These are phyloP conservation scores for Pisolithus sp. DNA, from an alignment of 768 basidiomycete genomes.

Conservation along the genomic window DNA sequence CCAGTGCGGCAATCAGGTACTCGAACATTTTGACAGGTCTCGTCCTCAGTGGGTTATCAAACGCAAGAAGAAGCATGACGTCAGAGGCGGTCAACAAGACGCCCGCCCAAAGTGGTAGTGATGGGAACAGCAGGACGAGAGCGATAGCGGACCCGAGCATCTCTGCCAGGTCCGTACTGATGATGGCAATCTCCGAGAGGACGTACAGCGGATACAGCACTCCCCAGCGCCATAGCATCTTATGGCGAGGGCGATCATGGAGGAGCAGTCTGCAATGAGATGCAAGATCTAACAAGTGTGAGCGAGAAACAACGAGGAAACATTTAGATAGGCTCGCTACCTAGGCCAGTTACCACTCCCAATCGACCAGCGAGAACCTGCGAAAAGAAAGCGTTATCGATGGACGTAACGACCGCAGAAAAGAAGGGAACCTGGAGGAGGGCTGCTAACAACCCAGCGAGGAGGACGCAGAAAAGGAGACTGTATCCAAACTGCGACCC, in stretches of 20 bases:
- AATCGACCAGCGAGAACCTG: conserved; percentile 74
- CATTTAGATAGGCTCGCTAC: conserved; percentile 31
- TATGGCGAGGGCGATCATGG: conserved; percentile 57
- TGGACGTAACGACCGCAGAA: conserved; percentile 1
- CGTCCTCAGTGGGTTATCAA: conserved; percentile 64
- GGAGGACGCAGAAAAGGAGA: conserved; percentile 77
- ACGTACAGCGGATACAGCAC: conserved; percentile 60
- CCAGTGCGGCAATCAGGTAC: conserved; percentile 53
- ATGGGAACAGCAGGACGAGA: conserved; percentile 66
- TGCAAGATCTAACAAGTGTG: conserved; percentile 42
- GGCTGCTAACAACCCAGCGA: conserved; percentile 78
- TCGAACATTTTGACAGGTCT: conserved; percentile 68
- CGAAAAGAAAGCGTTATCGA: neutral
- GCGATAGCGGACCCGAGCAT: conserved; percentile 79
- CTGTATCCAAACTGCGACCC: conserved; percentile 82
- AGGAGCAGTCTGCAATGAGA: conserved; percentile 59
- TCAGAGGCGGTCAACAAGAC: conserved; percentile 65
- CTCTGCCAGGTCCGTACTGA: conserved; percentile 77
- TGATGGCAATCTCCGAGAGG: conserved; percentile 64
- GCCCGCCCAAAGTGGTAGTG: conserved; percentile 61
- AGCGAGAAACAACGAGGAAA: conserved; percentile 5
- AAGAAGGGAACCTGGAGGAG: conserved; percentile 56
- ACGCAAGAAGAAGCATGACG: conserved; percentile 61
- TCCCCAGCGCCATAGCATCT: conserved; percentile 49
- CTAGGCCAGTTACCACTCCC: conserved; percentile 77